A percentile compares a stretch with the other conserved stretches of the same genome.
phyloP scores from a whole-genome alignment of 208 protist genomes.

The Trypanosoma vivax region DNA sequence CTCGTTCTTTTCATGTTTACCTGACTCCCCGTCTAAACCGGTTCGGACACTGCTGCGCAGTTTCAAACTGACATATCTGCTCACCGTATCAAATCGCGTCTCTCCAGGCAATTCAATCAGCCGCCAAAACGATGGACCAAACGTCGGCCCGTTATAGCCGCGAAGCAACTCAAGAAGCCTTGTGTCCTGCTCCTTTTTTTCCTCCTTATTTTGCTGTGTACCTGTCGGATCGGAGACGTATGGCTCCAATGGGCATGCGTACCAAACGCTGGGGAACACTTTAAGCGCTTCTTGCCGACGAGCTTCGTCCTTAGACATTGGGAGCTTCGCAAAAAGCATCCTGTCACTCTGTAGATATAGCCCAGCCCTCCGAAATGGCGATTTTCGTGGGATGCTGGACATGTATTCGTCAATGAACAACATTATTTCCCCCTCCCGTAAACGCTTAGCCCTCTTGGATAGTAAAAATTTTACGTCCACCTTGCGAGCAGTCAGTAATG shows the following conservation, averaged over 20 bases:
- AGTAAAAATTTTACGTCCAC: too few species aligned
- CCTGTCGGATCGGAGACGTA: background rate
- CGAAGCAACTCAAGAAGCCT: background rate
- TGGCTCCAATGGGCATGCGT: background rate
- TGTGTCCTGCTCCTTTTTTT: slow-evolving; percentile 3
- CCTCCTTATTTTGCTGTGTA: background rate
- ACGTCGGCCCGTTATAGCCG: slow-evolving; percentile 4
- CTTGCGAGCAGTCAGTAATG: too few species aligned
- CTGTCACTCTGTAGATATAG: slow-evolving; percentile 4
- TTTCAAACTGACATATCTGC: slow-evolving; percentile 9
- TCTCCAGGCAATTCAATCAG: background rate
- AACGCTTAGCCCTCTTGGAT: too few species aligned
- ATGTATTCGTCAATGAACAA: background rate
- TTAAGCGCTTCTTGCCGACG: slow-evolving; percentile 3
- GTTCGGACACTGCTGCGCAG: background rate
- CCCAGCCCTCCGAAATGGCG: slow-evolving; percentile 16
- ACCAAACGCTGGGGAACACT: slow-evolving; percentile 4
- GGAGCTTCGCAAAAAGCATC: slow-evolving; percentile 4
- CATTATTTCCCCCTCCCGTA: background rate
- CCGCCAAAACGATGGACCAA: slow-evolving; percentile 15
- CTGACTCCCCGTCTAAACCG: background rate
- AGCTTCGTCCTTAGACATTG: slow-evolving; percentile 9
- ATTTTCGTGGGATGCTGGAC: background rate
- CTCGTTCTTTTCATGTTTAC: background rate
- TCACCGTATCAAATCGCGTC: slow-evolving; percentile 13